Percentiles rank a stretch among this genome's conserved stretches.
Evolutionary conservation across 1,284 basidiomycete species (phyloP).

Genomic region (Naganishia sp.): DNA sequence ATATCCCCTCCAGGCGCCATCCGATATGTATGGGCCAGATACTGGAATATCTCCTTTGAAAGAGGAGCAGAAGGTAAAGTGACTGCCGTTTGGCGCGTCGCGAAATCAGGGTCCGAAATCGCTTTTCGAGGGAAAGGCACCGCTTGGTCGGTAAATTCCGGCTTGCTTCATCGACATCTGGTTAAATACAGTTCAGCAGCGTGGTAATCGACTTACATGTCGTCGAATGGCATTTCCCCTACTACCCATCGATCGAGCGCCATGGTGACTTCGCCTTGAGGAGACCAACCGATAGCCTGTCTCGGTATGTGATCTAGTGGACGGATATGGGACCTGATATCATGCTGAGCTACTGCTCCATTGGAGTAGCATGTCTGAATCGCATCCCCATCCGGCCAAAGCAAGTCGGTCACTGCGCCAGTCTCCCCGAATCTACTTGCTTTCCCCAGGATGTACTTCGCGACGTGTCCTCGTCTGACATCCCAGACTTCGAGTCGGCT

Average conservation of each 20-base stretch:
- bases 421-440: slow-evolving; percentile 38
- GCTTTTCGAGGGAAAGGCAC: slow-evolving; percentile 47
- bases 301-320: slow-evolving; percentile 71
- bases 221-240: slow-evolving; percentile 81
- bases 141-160: slow-evolving; percentile 56
- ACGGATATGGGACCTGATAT: slow-evolving; percentile 63
- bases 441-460: slow-evolving; percentile 74
- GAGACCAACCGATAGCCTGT: slow-evolving; percentile 68
- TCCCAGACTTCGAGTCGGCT: slow-evolving; percentile 78
- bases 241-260: slow-evolving; percentile 62
- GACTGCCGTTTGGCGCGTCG: slow-evolving; percentile 32
- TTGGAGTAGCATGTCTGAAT: slow-evolving; percentile 76
- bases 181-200: background rate
- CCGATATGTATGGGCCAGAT: slow-evolving; percentile 67
- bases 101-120: slow-evolving; percentile 49
- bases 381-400: slow-evolving; percentile 68
- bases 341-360: slow-evolving; percentile 76
- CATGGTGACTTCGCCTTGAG: slow-evolving; percentile 68
- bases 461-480: slow-evolving; percentile 73
- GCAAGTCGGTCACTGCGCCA: slow-evolving; percentile 59
- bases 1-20: slow-evolving; percentile 61
- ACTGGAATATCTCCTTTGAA: slow-evolving; percentile 62
- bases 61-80: slow-evolving; percentile 40
- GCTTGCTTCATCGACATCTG: slow-evolving; percentile 54
- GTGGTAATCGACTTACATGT: slow-evolving; percentile 61